A percentile compares a stretch with the other conserved stretches of the same genome.
Conservation (phyloP, 2,329 filamentous ascomycete genomes). For the Fusarium duplospermum region DNA sequence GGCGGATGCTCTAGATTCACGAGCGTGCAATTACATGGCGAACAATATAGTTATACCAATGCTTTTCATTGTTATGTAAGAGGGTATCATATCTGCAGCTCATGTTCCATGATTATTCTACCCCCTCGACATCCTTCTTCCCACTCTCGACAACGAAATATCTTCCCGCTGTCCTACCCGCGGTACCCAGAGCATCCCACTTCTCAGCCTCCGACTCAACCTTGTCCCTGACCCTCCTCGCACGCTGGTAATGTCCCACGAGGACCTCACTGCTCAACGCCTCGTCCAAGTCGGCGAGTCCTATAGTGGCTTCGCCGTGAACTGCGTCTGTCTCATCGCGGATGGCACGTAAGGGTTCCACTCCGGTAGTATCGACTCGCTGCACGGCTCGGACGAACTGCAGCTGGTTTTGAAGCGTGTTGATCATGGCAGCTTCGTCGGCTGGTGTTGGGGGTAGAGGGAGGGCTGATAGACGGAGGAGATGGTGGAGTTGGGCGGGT, state of each 20-base stretch:
- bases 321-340: constrained; percentile 80
- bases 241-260: constrained; percentile 65
- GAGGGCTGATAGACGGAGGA: constrained; percentile 89
- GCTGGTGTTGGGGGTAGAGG: constrained; percentile 72
- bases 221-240: constrained; percentile 51
- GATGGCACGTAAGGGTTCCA: constrained; percentile 81
- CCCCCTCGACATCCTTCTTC: constrained; percentile 50
- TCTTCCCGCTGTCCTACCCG: constrained; percentile 73
- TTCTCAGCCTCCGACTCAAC: constrained; percentile 64
- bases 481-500: constrained; percentile 78
- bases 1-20: background rate
- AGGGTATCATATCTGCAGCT: constrained; percentile 31
- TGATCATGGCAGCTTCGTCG: constrained; percentile 78
- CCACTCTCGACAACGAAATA: constrained; percentile 83
- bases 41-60: background rate
- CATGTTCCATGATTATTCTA: constrained; percentile 14
- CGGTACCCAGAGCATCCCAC: constrained; percentile 78
- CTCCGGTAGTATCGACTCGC: constrained; percentile 76
- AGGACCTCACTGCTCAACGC: constrained; percentile 70
- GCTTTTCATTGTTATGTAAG: constrained; percentile 10
- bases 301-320: constrained; percentile 69
- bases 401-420: constrained; percentile 82
- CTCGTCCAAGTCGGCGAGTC: constrained; percentile 65
- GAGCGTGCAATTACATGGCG: constrained; percentile 2
- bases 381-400: constrained; percentile 92